Conservation (phyloP, 495 filamentous ascomycete species). For the Tuber aestivum region DNA sequence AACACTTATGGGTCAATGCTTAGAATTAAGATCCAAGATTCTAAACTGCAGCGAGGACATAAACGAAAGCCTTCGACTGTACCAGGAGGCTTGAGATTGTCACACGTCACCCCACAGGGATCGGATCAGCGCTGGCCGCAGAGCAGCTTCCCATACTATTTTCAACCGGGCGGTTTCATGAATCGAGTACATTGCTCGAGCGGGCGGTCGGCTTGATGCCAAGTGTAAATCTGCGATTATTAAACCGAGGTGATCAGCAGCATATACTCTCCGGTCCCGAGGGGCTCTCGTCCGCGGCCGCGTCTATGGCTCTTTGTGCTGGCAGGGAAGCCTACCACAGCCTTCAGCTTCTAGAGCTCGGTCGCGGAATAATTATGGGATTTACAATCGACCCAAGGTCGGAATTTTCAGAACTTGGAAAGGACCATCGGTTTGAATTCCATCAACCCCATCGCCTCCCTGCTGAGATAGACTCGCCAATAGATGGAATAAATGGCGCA, state of each 20-base stretch:
- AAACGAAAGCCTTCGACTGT: no score
- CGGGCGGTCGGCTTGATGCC: neutral
- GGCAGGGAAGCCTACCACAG: constrained; percentile 4
- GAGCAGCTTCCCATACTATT: neutral
- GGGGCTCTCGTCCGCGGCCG: constrained; percentile 5
- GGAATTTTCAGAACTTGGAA: constrained; percentile 14
- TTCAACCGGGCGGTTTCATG: no score
- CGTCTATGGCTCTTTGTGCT: constrained; percentile 5
- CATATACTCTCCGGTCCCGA: no score
- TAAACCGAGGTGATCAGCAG: no score
- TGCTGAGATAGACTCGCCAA: constrained; percentile 5
- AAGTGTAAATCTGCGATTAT: constrained; percentile 5
- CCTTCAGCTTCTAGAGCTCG: constrained; percentile 14
- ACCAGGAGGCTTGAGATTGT: neutral
- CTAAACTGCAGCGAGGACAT: no score
- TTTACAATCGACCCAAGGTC: constrained; percentile 18
- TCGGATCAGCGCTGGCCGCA: neutral
- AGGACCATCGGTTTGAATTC: neutral
- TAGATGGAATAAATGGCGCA: neutral
- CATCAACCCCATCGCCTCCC: constrained; percentile 6
- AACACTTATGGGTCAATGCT: no score
- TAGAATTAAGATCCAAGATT: no score
- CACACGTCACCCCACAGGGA: neutral
- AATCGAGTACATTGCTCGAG: constrained; percentile 9
- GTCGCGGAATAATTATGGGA: no score